Percentiles rank a stretch among this genome's conserved stretches.
Conservation (phyloP, 176 grass and related monocot species). For the Triticum monococcum region DNA sequence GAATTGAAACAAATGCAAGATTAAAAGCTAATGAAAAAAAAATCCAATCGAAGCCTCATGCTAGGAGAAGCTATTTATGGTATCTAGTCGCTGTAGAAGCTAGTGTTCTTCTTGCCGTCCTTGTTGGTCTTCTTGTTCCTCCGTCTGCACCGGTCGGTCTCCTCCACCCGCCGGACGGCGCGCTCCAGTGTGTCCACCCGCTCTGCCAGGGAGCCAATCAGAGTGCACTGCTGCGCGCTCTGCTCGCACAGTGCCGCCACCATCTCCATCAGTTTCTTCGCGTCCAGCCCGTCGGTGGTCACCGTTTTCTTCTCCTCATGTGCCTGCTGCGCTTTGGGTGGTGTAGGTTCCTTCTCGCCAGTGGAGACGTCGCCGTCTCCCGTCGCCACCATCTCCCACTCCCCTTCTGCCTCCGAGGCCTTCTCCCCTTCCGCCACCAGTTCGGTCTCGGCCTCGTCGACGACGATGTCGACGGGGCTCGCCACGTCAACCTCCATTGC, state of each 20-base stretch:
- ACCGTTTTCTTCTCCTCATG: not conserved
- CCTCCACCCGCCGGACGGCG: conserved; percentile 48
- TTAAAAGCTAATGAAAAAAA: too few species aligned
- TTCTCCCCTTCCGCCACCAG: not conserved
- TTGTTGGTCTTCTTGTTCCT: not conserved
- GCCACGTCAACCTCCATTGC: not conserved
- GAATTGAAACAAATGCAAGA: too few species aligned
- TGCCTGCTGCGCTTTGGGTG: not conserved
- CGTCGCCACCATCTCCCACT: conserved; percentile 36
- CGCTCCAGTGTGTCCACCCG: conserved; percentile 56
- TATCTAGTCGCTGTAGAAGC: conserved; percentile 1
- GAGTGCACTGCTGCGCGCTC: conserved; percentile 10
- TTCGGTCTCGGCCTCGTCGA: not conserved
- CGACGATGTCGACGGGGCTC: too few species aligned
- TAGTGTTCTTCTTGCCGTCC: not conserved
- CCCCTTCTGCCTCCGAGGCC: not conserved
- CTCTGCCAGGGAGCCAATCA: conserved; percentile 46
- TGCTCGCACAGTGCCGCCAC: conserved; percentile 55
- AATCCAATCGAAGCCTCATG: too few species aligned
- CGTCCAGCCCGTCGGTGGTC: not conserved
- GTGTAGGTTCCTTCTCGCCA: not conserved
- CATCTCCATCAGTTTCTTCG: conserved; percentile 51
- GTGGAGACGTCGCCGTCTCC: not conserved
- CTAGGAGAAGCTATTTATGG: too few species aligned
- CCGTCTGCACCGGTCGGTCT: not conserved